A percentile compares a stretch with the other conserved stretches of the same genome.
Evolutionary conservation across 176 grass and related monocot species (phyloP).

Genomic region (Zea luxurians): DNA sequence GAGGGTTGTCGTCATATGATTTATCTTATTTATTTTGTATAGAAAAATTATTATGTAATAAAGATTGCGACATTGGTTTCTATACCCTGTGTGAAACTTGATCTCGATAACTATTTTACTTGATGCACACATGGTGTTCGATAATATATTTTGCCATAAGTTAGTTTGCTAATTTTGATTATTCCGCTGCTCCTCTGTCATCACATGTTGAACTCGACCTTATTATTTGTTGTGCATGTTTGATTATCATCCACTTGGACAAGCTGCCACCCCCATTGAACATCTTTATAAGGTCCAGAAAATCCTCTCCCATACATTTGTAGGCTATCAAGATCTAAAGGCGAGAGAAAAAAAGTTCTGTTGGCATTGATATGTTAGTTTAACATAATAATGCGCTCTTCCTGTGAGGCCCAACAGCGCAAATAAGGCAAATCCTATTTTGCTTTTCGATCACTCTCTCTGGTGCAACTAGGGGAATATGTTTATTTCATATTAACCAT

Average conservation of each 20-base stretch:
- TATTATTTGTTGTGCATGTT: background rate
- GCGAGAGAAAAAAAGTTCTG: no score
- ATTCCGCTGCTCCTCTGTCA: no score
- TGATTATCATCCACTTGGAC: background rate
- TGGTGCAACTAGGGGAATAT: no score
- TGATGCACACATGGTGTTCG: no score
- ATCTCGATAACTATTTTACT: no score
- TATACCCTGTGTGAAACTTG: no score
- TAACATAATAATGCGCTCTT: slow-evolving; percentile 20
- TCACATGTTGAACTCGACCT: background rate
- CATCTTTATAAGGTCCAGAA: background rate
- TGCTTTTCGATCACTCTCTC: background rate
- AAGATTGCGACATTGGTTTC: no score
- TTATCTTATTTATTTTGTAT: no score
- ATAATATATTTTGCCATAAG: no score
- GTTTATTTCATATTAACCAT: background rate
- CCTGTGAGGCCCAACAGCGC: background rate
- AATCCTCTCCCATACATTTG: background rate
- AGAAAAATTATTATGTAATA: no score
- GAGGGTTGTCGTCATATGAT: no score
- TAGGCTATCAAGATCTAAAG: slow-evolving; percentile 20
- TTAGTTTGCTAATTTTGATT: no score
- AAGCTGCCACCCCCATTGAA: background rate
- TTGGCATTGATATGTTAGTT: slow-evolving; percentile 18
- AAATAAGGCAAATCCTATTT: background rate